phyloP scores from a whole-genome alignment of 2,329 filamentous ascomycete genomes.

The Paraconiothyrium brasiliense region DNA sequence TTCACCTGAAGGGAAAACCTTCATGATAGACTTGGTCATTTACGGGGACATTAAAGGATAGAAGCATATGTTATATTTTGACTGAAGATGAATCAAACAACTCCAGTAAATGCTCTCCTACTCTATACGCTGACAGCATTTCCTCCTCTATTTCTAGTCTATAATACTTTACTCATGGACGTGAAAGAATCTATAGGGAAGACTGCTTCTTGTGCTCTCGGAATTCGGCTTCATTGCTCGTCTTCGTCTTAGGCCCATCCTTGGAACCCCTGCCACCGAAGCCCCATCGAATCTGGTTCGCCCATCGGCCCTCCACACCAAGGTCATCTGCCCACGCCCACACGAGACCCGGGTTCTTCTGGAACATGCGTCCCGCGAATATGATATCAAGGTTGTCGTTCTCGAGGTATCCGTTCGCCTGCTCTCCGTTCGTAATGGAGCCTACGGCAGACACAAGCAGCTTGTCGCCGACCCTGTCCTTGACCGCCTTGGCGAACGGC shows the following conservation, averaged over 20 bases:
- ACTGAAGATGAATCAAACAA: not conserved
- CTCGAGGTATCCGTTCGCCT: conserved; percentile 60
- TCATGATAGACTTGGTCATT: too few relatives aligned
- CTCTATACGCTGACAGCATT: not conserved
- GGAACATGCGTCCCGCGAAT: conserved; percentile 77
- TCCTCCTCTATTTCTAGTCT: not conserved
- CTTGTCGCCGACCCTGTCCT: conserved; percentile 75
- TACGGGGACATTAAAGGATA: too few relatives aligned
- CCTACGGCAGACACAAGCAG: conserved; percentile 80
- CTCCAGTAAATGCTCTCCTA: not conserved
- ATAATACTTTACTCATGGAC: not conserved
- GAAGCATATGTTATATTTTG: not conserved
- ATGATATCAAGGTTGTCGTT: conserved; percentile 69
- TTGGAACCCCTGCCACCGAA: conserved; percentile 60
- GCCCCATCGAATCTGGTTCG: conserved; percentile 74
- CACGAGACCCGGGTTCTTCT: conserved; percentile 83
- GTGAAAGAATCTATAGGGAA: not conserved
- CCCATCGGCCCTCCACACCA: conserved; percentile 74
- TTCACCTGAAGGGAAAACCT: too few relatives aligned
- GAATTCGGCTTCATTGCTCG: conserved; percentile 33
- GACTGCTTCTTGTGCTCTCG: conserved; percentile 27
- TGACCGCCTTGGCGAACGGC: conserved; percentile 75
- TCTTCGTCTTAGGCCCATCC: conserved; percentile 34
- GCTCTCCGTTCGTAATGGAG: conserved; percentile 72
- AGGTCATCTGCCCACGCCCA: conserved; percentile 77